phyloP scores from a whole-genome alignment of 1,284 basidiomycete species.

The Pseudomicrostroma phylloplanum region DNA sequence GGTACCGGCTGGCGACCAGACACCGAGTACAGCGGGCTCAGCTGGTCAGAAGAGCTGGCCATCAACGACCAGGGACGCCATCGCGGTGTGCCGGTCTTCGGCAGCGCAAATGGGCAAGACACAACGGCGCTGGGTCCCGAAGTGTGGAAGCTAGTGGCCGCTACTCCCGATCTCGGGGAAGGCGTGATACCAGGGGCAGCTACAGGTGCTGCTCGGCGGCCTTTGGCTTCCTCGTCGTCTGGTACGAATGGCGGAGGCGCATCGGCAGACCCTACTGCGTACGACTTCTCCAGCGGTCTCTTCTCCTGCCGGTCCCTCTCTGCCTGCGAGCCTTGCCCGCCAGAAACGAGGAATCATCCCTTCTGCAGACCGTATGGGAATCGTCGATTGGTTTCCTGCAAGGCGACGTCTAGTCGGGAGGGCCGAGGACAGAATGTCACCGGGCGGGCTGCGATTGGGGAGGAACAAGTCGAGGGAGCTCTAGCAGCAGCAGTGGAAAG shows the following conservation, averaged over 20 bases:
- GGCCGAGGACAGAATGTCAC: not conserved
- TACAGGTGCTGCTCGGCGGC: not conserved
- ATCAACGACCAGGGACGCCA: not conserved
- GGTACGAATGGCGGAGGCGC: not conserved
- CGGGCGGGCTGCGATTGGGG: not conserved
- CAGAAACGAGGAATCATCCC: not conserved
- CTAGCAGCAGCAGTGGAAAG: not conserved
- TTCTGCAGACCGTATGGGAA: constrained; percentile 5
- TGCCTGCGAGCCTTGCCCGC: constrained; percentile 3
- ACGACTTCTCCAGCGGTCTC: not conserved
- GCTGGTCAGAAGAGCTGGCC: not conserved
- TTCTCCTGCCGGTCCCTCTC: not conserved
- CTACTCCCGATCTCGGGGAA: not conserved
- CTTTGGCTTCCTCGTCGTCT: not conserved
- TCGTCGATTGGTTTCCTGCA: not conserved
- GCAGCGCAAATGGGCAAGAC: not conserved
- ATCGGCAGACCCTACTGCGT: not conserved
- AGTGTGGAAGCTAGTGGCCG: not conserved
- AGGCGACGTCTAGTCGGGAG: not conserved
- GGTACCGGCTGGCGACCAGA: constrained; percentile 4
- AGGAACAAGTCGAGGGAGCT: not conserved
- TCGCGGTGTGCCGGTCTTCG: not conserved
- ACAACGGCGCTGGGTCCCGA: not conserved
- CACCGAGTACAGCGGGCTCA: not conserved
- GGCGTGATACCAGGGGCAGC: not conserved